A percentile compares a stretch with the other conserved stretches of the same genome.
Evolutionary conservation across 148 eudicot species (phyloP).

Genomic region (Pharnaceum exiguum): DNA sequence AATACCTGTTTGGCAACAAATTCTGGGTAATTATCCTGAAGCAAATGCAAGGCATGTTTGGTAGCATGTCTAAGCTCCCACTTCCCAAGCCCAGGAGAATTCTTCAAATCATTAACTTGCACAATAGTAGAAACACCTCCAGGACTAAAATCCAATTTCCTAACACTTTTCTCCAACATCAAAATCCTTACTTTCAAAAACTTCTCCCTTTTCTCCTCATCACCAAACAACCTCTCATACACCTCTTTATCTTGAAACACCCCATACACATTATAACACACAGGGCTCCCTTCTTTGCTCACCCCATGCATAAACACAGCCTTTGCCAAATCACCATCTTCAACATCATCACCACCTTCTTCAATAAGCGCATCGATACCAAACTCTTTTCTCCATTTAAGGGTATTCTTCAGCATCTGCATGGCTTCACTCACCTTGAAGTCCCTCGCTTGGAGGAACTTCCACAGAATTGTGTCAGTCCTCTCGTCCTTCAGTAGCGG

Average conservation of each 20-base stretch:
- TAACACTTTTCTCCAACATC: slow-evolving; percentile 42
- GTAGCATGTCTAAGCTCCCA: slow-evolving; percentile 39
- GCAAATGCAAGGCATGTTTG: slow-evolving; percentile 33
- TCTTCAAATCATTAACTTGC: slow-evolving; percentile 49
- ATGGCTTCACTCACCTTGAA: slow-evolving; percentile 43
- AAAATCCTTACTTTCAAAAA: slow-evolving; percentile 43
- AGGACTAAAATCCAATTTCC: slow-evolving; percentile 43
- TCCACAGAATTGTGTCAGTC: slow-evolving; percentile 41
- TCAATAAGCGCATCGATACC: slow-evolving; percentile 28
- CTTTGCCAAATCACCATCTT: slow-evolving; percentile 17
- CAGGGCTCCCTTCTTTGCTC: slow-evolving; percentile 36
- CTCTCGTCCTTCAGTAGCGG: slow-evolving; percentile 34
- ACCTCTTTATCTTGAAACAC: slow-evolving; percentile 45
- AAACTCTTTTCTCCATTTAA: slow-evolving; percentile 40
- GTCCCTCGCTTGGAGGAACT: slow-evolving; percentile 43
- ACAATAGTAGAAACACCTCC: slow-evolving; percentile 34
- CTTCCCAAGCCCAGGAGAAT: slow-evolving; percentile 40
- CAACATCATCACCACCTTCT: slow-evolving; percentile 16
- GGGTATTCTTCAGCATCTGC: slow-evolving; percentile 38
- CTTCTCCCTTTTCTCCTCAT: slow-evolving; percentile 35
- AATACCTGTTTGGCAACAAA: slow-evolving; percentile 59
- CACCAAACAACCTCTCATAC: slow-evolving; percentile 33
- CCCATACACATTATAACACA: slow-evolving; percentile 47
- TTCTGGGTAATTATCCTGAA: slow-evolving; percentile 60
- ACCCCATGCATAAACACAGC: slow-evolving; percentile 35